These are phyloP conservation scores for Hypomontagnella submonticulosa DNA, from an alignment of 495 filamentous ascomycete genomes.

Conservation along the genomic window DNA sequence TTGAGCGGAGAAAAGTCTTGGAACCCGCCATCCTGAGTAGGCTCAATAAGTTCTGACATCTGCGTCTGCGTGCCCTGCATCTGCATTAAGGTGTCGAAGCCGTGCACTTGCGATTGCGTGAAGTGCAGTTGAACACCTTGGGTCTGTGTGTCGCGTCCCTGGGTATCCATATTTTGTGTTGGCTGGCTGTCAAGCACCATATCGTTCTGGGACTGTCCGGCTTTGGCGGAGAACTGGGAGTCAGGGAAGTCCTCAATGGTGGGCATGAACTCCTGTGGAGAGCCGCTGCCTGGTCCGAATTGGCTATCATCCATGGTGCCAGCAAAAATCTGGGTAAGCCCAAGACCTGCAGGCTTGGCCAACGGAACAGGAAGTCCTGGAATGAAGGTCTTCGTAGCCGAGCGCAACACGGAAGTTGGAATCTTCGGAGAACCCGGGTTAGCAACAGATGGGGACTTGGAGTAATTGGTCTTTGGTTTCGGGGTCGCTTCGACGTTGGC, in stretches of 20 bases:
- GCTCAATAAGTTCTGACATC: constrained; percentile 71
- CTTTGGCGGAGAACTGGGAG: constrained; percentile 61
- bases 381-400: constrained; percentile 68
- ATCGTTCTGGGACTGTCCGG: constrained; percentile 60
- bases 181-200: constrained; percentile 75
- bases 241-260: constrained; percentile 56
- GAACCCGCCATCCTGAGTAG: constrained; percentile 89
- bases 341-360: constrained; percentile 69
- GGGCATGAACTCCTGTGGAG: constrained; percentile 54
- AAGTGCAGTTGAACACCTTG: constrained; percentile 64
- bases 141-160: constrained; percentile 53
- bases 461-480: constrained; percentile 49
- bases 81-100: constrained; percentile 61
- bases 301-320: constrained; percentile 83
- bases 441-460: constrained; percentile 52
- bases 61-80: constrained; percentile 69
- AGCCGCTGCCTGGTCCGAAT: constrained; percentile 44
- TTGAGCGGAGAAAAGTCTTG: constrained; percentile 62
- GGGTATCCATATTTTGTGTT: constrained; percentile 37
- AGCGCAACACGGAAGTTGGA: constrained; percentile 65
- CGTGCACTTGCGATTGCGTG: constrained; percentile 64
- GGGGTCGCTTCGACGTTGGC: constrained; percentile 63
- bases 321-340: constrained; percentile 92
- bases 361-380: constrained; percentile 65
- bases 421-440: constrained; percentile 55